Evolutionary conservation across 306 rosid species (phyloP).

Genomic region (Medicago arabica): DNA sequence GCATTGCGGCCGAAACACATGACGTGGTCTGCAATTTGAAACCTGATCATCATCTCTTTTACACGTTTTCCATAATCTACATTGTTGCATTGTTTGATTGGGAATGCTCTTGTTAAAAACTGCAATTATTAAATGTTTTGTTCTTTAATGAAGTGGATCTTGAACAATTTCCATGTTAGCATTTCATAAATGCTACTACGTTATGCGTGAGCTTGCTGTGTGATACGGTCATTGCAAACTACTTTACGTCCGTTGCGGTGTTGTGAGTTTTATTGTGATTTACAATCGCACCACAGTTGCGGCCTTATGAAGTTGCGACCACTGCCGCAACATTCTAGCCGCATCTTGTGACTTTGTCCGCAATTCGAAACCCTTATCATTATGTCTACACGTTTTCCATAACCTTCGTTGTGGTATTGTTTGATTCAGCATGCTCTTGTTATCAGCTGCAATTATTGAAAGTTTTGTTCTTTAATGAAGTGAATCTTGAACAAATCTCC

Average conservation of each 20-base stretch:
- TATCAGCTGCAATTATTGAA: conserved; percentile 12
- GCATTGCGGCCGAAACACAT: neutral
- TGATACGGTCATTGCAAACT: neutral
- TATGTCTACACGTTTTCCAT: neutral
- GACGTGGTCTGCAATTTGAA: neutral
- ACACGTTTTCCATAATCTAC: conserved; percentile 1
- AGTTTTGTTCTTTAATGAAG: conserved; percentile 5
- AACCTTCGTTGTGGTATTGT: neutral
- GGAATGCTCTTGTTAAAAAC: conserved; percentile 18
- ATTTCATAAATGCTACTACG: neutral
- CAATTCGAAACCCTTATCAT: neutral
- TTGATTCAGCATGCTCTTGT: conserved; percentile 31
- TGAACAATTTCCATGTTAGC: conserved; percentile 9
- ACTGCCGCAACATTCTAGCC: no score
- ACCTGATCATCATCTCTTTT: conserved; percentile 32
- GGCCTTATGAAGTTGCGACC: no score
- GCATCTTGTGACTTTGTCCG: neutral
- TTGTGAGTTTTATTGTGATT: no score
- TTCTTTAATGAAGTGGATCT: conserved; percentile 17
- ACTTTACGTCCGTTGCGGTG: neutral
- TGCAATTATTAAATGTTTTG: neutral
- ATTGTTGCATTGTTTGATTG: conserved; percentile 33
- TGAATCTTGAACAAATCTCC: conserved; percentile 19
- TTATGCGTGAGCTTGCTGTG: neutral
- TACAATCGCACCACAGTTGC: no score